A percentile compares a stretch with the other conserved stretches of the same genome.
phyloP scores from a whole-genome alignment of 345 rosid genomes.

The Streptanthus diversifolius region DNA sequence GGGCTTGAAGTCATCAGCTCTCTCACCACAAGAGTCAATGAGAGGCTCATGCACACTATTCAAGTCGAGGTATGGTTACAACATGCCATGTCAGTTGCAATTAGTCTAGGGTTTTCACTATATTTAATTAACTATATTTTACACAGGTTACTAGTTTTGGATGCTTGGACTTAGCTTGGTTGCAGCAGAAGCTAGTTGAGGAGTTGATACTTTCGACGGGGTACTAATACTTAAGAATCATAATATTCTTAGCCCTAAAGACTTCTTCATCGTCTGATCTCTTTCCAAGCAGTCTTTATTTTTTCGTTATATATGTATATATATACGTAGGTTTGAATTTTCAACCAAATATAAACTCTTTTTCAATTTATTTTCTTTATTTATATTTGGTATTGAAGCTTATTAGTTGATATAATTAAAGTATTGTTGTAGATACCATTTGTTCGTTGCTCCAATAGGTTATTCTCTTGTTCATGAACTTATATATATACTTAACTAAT shows the following conservation, averaged over 20 bases:
- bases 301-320: not conserved
- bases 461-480: not conserved
- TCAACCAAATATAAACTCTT: not conserved
- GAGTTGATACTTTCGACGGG: slow-evolving; percentile 30
- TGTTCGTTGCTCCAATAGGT: not conserved
- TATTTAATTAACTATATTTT: not conserved
- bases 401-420: not conserved
- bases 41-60: slow-evolving; percentile 42
- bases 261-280: slow-evolving; percentile 22
- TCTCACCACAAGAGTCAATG: slow-evolving; percentile 40
- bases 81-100: slow-evolving; percentile 1
- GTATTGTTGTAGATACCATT: not conserved
- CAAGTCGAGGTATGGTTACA: slow-evolving; percentile 44
- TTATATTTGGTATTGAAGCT: not conserved
- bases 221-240: not conserved
- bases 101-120: slow-evolving; percentile 23
- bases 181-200: slow-evolving; percentile 44
- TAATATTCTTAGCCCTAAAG: not conserved
- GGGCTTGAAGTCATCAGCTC: slow-evolving; percentile 41
- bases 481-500: not conserved
- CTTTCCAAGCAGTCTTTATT: not conserved
- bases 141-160: slow-evolving; percentile 46
- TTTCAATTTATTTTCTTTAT: not conserved
- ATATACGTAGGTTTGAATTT: not conserved
- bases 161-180: slow-evolving; percentile 35